Percentiles rank a stretch among this genome's conserved stretches.
Evolutionary conservation across 2,329 filamentous ascomycete genomes (phyloP).

Genomic region (Pleomassaria siparia): DNA sequence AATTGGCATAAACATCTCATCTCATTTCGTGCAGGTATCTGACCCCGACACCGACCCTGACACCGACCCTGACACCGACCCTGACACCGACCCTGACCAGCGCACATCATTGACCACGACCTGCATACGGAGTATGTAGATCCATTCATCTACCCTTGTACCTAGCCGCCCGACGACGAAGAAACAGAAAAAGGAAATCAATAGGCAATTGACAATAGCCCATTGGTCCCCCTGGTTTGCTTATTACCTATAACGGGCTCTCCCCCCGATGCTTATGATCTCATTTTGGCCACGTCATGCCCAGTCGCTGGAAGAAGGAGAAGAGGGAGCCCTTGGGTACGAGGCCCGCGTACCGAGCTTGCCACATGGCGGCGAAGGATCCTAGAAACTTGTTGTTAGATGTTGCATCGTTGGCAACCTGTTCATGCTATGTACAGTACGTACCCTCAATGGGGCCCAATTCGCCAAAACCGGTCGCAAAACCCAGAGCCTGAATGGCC

Average conservation of each 20-base stretch:
- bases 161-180: neutral
- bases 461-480: conserved; percentile 37
- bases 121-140: too few relatives aligned
- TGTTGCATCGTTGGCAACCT: neutral
- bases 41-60: too few relatives aligned
- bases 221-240: too few relatives aligned
- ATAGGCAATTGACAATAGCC: neutral
- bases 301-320: conserved; percentile 47
- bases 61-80: too few relatives aligned
- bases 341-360: conserved; percentile 41
- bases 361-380: conserved; percentile 46
- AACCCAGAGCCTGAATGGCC: conserved; percentile 34
- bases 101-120: neutral
- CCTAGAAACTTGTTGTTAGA: conserved; percentile 11
- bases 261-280: neutral
- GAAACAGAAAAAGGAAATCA: neutral
- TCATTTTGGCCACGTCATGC: conserved; percentile 37
- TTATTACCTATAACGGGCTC: neutral
- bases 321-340: conserved; percentile 47
- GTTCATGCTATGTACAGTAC: neutral
- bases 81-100: too few relatives aligned
- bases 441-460: conserved; percentile 33
- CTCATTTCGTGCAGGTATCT: too few relatives aligned
- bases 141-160: too few relatives aligned
- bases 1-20: too few relatives aligned